These are phyloP conservation scores for Mortierella alpina DNA, from an alignment of 192 early-diverging fungal species.

Conservation along the genomic window DNA sequence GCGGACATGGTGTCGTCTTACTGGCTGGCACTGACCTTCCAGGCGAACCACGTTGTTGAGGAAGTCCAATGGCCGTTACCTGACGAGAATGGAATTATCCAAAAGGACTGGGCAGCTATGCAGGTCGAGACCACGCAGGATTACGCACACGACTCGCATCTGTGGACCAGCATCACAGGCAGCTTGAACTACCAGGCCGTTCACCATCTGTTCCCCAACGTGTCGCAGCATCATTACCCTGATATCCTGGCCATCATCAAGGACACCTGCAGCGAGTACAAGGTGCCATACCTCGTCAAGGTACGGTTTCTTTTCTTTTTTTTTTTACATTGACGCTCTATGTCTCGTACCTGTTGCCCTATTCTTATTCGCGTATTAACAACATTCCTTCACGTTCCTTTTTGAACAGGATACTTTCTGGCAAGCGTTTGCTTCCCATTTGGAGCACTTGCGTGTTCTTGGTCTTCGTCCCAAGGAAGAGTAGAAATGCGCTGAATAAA, in stretches of 20 bases:
- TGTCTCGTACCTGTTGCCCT: neutral
- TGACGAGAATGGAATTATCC: slow-evolving; percentile 57
- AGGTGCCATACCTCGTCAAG: slow-evolving; percentile 58
- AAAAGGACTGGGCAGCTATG: slow-evolving; percentile 68
- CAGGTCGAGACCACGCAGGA: slow-evolving; percentile 64
- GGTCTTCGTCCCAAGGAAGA: slow-evolving; percentile 53
- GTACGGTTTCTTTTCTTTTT: slow-evolving; percentile 16
- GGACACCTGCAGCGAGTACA: slow-evolving; percentile 62
- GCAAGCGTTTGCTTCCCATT: slow-evolving; percentile 60
- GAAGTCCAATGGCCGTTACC: slow-evolving; percentile 68
- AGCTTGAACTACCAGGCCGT: slow-evolving; percentile 65
- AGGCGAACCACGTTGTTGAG: slow-evolving; percentile 70
- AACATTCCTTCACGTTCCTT: neutral
- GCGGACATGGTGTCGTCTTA: slow-evolving; percentile 62
- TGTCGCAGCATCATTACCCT: slow-evolving; percentile 65
- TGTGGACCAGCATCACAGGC: slow-evolving; percentile 62
- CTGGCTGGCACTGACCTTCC: slow-evolving; percentile 67
- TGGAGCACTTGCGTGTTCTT: slow-evolving; percentile 56
- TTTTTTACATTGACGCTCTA: neutral
- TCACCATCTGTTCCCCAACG: slow-evolving; percentile 63
- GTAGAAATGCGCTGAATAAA: neutral
- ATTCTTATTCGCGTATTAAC: neutral
- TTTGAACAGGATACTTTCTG: slow-evolving; percentile 56
- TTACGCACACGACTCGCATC: slow-evolving; percentile 62
- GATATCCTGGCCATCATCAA: slow-evolving; percentile 60